Base-by-base conservation (phyloP, 164 flowering plant species). In the Piper longum region DNA sequence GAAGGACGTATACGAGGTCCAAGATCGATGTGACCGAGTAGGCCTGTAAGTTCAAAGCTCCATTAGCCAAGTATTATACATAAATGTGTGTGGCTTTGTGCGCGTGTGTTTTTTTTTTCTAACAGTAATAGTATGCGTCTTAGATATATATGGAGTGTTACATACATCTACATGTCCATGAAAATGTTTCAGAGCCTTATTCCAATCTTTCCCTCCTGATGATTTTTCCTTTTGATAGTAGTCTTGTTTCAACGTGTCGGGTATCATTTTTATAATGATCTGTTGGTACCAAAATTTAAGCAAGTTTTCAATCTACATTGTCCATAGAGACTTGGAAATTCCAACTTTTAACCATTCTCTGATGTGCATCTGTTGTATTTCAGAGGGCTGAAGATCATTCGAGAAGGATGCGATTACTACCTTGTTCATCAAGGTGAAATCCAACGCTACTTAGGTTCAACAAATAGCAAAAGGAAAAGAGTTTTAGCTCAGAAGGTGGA, bases 1-100 rank as follows among this genome's bases (percentile, higher is more conserved):
- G 96, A 88, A 86, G 78, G 74, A 78, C 71, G 81, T 78, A 8
- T 86, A 83, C 44, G 78, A 76, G 70, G 85, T 80, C 59, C 87
- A 84, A 75, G 88, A 88, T 64, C 88, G 91, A 0, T 78, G 90
- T 70, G 87, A 83, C 65, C 85, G 92, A 56, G 71, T 83, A 62
- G 96, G 90, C 80, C 43, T 81, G 95, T 87, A 75, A 80, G 85
- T 75, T 41, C 16, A 64, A 65, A 36, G 41, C 9, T 51, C 56
- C 19, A 26, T 26, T 26, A 26, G 2, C 36, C 36, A 26, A 26
- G 36, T 26, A 26, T 26, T 26, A 26, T 1, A 26, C 36, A 26
- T 26, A 26, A 26, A 26, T 26, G 36, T 26, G 36, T 26, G 36
- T 26, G n/a, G n/a, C 36, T 26, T 1, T 0, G 36, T 26, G 36